Base-by-base conservation (phyloP, 2,329 filamentous ascomycete genomes). In the Moelleriella libera region DNA sequence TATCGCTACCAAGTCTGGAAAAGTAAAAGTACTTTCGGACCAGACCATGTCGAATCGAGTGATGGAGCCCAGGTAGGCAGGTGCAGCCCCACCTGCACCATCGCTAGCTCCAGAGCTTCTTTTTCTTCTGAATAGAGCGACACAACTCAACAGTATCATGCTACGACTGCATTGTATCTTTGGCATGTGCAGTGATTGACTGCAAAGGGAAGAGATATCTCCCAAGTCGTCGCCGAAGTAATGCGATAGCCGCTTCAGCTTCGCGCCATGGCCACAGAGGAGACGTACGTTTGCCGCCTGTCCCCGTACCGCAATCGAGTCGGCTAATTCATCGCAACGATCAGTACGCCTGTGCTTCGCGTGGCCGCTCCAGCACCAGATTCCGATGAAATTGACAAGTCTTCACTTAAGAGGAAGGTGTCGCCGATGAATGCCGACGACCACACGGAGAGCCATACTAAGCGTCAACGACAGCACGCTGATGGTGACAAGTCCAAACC, bases 331-430 rank as follows among this genome's bases (percentile, higher is more conserved):
- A 21, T 21, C 21, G 21, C 21, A 21, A 21, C 21, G 21, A 21
- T 21, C 2, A 21, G 21, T 21, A 21, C 21, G 21, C 21, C 21
- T 21, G 21, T 21, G 21, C 21, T 3, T 2, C 21, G 21, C 21
- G 21, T 21, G 21, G 21, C 21, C 21, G 21, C 21, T 21, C 21
- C 21, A 21, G 21, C 21, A 21, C 21, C 21, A 21, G 21, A 21
- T 21, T 21, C 21, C 21, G 21, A 21, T 21, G 21, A 21, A 21
- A 41, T 3, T 7, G 11, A 41, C 10, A 50, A 49, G 0, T 53
- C 55, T 6, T 30, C 28, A 2, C 49, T 56, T 3, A 66, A 65
- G 49, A 55, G 62, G 48, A 65, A 61, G 43, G 58, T 53, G 6
- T 58, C 58, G 9, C 45, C 48, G 3, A 52, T 50, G 12, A 45